Evolutionary conservation across 805 yeast genomes (phyloP), one percentile per base, ranked within the genome.

Genomic region (Nakazawaea molendinolei): DNA sequence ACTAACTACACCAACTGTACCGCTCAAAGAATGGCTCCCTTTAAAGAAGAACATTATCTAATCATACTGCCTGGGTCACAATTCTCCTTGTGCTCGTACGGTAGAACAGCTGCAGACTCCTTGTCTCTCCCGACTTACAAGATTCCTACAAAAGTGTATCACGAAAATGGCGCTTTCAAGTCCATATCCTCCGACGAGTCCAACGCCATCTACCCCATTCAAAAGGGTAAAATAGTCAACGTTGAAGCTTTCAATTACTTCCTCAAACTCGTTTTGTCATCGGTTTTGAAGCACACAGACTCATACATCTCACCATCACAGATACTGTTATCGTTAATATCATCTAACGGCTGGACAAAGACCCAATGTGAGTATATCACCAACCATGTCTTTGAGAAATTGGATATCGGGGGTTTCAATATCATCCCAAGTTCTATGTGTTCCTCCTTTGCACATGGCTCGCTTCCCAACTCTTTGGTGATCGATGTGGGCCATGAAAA

Each of bases 21-120:
- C 15, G 10, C 13, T 13, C n/a, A 24, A n/a, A 4, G 15, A 28
- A 53, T 56, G 61, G 59, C 60, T 16, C 63, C 63, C 7, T 57
- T 51, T 25, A 55, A 52, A 44, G 64, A 60, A 31, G 63, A 58
- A 13, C 48, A 48, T 19, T 55, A 47, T 27, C 38, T 60, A 63
- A 71, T 89, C 20, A 71, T 89, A 20, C 79, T 86, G 38, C 85
- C 95, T 1, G 95, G 96, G 20, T 81, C 95, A 2, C 65, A 62
- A 36, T 61, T 70, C 36, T 86, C 97, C 0, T 62, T 80, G 36
- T 84, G 85, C 20, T 83, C 82, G 46, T 78, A 84, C 53, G 96
- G 96, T 2, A 63, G 89, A 19, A 65, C 69, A 19, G 14, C 22
- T 2, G 94, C 82, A 47, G 79, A 74, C 36, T 65, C 83, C 1